Conservation (phyloP, 768 basidiomycete genomes). For the Sarcodon aspratus region DNA sequence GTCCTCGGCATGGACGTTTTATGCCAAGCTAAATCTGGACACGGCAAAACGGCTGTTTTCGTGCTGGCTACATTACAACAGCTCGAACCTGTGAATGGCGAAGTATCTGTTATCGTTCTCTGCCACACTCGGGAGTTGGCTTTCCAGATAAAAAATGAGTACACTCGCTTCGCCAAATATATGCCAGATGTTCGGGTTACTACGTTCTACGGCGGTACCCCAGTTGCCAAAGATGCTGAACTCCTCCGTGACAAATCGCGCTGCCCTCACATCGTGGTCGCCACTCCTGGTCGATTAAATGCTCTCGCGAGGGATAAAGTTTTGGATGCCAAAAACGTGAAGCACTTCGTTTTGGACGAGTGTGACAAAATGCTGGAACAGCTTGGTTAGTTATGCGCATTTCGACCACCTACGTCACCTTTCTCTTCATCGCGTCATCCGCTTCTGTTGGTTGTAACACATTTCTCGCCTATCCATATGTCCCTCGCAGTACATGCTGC, state of each 20-base stretch:
- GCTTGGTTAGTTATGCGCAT: slow-evolving; percentile 97
- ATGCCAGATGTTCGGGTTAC: slow-evolving; percentile 98
- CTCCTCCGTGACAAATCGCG: slow-evolving; percentile 89
- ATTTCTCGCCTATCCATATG: slow-evolving; percentile 19
- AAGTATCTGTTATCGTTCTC: slow-evolving; percentile 94
- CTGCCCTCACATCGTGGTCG: slow-evolving; percentile 98
- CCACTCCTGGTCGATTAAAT: slow-evolving; percentile 94
- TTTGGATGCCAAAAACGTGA: slow-evolving; percentile 90
- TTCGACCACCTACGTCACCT: slow-evolving; percentile 50
- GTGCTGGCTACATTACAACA: slow-evolving; percentile 97
- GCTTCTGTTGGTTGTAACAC: slow-evolving; percentile 13
- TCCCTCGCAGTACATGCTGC: slow-evolving; percentile 25
- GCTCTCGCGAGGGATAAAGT: slow-evolving; percentile 93
- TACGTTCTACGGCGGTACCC: slow-evolving; percentile 97
- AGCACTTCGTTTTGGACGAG: slow-evolving; percentile 99
- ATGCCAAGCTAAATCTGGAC: slow-evolving; percentile 98
- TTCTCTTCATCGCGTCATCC: slow-evolving; percentile 33
- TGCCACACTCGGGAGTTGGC: slow-evolving; percentile 99
- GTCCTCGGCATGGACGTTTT: slow-evolving; percentile 99
- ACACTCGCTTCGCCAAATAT: slow-evolving; percentile 97
- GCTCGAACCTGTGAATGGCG: slow-evolving; percentile 95
- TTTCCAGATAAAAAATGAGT: slow-evolving; percentile 99
- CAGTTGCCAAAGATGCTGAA: slow-evolving; percentile 89
- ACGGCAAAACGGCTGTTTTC: slow-evolving; percentile 98
- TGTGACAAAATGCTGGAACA: slow-evolving; percentile 99